Evolutionary conservation across 257 asterid genomes (phyloP).

Genomic region (Capsicum pubescens): DNA sequence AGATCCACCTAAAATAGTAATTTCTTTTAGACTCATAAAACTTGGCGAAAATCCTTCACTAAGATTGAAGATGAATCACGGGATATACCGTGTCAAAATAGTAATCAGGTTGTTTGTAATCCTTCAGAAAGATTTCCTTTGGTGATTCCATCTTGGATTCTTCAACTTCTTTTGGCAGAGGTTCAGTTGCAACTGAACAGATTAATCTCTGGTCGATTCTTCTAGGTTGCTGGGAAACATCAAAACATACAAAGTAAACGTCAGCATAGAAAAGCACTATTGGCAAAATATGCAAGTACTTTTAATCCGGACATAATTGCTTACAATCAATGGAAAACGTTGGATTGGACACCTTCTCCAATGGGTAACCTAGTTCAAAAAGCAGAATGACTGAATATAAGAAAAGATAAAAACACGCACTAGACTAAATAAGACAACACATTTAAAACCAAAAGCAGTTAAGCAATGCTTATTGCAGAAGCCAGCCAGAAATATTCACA

Average conservation of each 20-base stretch:
- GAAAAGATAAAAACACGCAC: conserved; percentile 7
- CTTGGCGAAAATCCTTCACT: conserved; percentile 4
- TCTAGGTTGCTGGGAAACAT: conserved; percentile 43
- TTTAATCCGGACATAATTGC: conserved; percentile 33
- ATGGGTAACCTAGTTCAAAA: conserved; percentile 47
- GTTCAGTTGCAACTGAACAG: conserved; percentile 86
- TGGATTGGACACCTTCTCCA: conserved; percentile 51
- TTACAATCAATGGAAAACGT: conserved; percentile 53
- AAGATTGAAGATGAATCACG: background rate
- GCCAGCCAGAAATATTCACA: conserved; percentile 25
- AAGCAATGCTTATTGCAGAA: background rate
- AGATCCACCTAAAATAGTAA: conserved; percentile 70
- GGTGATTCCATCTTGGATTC: conserved; percentile 81
- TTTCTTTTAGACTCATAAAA: conserved; percentile 15
- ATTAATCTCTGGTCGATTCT: conserved; percentile 56
- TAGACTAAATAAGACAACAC: background rate
- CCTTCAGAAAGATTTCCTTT: conserved; percentile 91
- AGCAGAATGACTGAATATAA: conserved; percentile 31
- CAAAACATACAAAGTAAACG: conserved; percentile 19
- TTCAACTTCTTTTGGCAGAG: conserved; percentile 60
- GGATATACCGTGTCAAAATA: conserved; percentile 71
- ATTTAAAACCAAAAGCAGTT: conserved; percentile 1
- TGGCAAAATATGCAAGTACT: background rate
- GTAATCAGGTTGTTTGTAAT: conserved; percentile 90
- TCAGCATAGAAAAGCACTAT: conserved; percentile 8